Base-by-base conservation (phyloP, 805 yeast genomes). In the Metschnikowia kofuensis region DNA sequence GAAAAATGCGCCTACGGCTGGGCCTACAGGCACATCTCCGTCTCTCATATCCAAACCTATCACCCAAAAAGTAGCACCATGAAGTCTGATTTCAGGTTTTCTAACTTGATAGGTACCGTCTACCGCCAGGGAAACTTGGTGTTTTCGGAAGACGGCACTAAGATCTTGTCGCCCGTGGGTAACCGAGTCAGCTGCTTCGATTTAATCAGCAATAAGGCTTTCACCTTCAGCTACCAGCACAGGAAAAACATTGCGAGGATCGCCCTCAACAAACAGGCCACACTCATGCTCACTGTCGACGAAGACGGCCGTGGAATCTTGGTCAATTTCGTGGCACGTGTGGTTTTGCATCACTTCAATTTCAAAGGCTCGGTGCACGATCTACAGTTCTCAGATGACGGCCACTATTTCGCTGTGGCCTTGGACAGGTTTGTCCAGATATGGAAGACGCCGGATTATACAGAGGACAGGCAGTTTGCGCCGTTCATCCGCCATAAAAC, bases 101-200 rank as follows among this genome's bases (percentile, higher is more conserved):
- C 95, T 32, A 94, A 92, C 69, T 75, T 94, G 31, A 72, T 94
- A 58, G 99, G 99, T 29, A 91, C 98, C 0, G 98, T 94, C 3
- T 94, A 94, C 64, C 76, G 95, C 43, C 88, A 86, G 63, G 99
- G 98, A n/a, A 90, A 92, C 65, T 70, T 94, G 28, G 75, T 85
- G 6, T 94, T 85, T 70, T 84, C 96, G 0, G 81, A 84, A 1
- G 97, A 91, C 63, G 99, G 99, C 2, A 82, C 86, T 10, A 79
- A 81, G 48, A 74, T 94, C 32, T 69, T 94, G 40, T 84, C 94
- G 50, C 98, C 99, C 0, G 98, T 94, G 3, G 99, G 99, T 12
- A 94, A 92, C 66, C 72, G 98, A 62, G 91, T 94, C 30, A 78
- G 90, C 14, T 88, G 87, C 48, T 94, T 91, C 68, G 97, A 94